Base-by-base conservation (phyloP, 1,139 yeast species). In the Yamadazyma songkhlaensis region DNA sequence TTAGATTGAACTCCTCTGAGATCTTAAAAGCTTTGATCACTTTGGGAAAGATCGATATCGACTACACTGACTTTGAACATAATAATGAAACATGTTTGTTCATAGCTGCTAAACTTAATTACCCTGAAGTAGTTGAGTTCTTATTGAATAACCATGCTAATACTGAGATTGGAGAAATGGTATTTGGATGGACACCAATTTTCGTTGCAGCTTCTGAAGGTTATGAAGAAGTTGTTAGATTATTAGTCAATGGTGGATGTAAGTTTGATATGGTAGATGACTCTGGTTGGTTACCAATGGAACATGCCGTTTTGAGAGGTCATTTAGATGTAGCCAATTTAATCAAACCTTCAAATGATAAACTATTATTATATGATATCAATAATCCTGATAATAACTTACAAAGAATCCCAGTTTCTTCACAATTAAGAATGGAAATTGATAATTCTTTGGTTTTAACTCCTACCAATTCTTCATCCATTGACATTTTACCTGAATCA, bases 201-300 rank as follows among this genome's bases (percentile, higher is more conserved):
- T 89, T 92, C 55, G 78, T 83, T 33, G 95, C 97, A 17, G 94
- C 96, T 0, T 84, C 89, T 14, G 96, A 90, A 51, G 97, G 97
- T 0, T 78, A 63, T 41, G 55, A 55, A 24, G 77, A 77, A 2
- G 68, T 87, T 29, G 86, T 81, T 8, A 59, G 73, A 36, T 46
- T 77, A 8, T 67, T 92, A 42, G 60, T 83, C 23, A 64, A 65
- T 0, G 59, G 70, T 33, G 80, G 79, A 6, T 81, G 86, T 9
- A 65, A 71, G 15, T 75, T 64, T 39, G 76, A 77, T 36, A 62
- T 72, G 34, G 74, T 76, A 14, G 98, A 92, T 61, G 84, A 79
- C 37, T 84, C 95, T 30, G 97, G 97, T 0, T 92, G 97, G 97
- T 80, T 90, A 17, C 96, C 97, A 7, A 81, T 88, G 81, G 98